A percentile compares a stretch with the other conserved stretches of the same genome.
Conservation (phyloP, 225 moss, liverwort and hornwort genomes). For the Bryum argenteum region DNA sequence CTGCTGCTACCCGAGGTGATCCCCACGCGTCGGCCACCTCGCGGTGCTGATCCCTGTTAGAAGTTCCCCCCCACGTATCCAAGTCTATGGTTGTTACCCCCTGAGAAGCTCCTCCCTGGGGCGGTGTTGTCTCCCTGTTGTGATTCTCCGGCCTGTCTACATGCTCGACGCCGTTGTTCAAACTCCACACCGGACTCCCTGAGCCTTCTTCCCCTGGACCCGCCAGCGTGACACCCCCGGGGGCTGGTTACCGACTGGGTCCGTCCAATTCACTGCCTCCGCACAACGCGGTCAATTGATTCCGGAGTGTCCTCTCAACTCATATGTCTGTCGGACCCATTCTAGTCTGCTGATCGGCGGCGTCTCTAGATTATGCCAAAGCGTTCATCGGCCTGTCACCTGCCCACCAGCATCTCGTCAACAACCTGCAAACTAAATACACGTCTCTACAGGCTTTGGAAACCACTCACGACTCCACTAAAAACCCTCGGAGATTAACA, state of each 20-base stretch:
- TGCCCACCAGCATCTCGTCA: constrained; percentile 34
- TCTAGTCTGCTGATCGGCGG: constrained; percentile 19
- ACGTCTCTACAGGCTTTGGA: not conserved
- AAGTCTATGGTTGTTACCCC: constrained; percentile 31
- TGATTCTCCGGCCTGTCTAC: constrained; percentile 37
- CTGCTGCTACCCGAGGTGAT: constrained; percentile 37
- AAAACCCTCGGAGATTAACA: constrained; percentile 33
- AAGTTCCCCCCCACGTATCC: constrained; percentile 39
- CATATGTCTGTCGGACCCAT: constrained; percentile 19
- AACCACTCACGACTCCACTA: constrained; percentile 17
- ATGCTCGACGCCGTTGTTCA: constrained; percentile 38
- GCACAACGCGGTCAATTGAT: constrained; percentile 28
- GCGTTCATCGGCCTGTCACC: constrained; percentile 37
- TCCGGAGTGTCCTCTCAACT: constrained; percentile 6
- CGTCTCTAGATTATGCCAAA: constrained; percentile 20
- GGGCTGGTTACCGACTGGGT: constrained; percentile 26
- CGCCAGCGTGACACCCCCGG: constrained; percentile 49
- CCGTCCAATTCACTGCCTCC: constrained; percentile 30
- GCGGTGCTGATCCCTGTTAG: constrained; percentile 36
- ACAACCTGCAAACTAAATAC: constrained; percentile 6
- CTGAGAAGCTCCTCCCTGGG: not conserved
- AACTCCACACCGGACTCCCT: constrained; percentile 38
- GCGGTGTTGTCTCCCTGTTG: not conserved
- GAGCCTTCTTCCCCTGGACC: constrained; percentile 32
- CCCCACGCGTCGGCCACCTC: constrained; percentile 44